These are phyloP conservation scores for Irpex rosettiformis DNA, from an alignment of 1,284 basidiomycete genomes.

Conservation along the genomic window DNA sequence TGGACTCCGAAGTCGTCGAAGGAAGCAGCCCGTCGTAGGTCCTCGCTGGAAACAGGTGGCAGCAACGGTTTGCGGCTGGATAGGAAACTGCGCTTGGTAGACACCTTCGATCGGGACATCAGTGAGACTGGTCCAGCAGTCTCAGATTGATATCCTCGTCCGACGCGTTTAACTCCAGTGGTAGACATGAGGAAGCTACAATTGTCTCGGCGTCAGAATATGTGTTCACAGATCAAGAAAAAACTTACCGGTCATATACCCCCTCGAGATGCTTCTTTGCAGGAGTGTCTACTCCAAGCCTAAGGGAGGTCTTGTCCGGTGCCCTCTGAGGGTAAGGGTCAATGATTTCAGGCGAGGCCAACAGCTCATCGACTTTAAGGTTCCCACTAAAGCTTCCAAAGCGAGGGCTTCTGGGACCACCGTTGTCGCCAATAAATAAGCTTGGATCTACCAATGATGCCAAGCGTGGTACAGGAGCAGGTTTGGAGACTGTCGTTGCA, in stretches of 20 bases:
- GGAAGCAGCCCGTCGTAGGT: constrained; percentile 30
- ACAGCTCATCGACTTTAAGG: constrained; percentile 43
- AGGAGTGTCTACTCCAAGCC: constrained; percentile 48
- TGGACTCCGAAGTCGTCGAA: constrained; percentile 31
- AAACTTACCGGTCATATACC: constrained; percentile 57
- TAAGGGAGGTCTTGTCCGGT: constrained; percentile 29
- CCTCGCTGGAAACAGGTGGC: constrained; percentile 64
- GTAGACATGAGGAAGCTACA: constrained; percentile 66
- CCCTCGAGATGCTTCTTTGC: constrained; percentile 54
- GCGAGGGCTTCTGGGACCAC: constrained; percentile 14
- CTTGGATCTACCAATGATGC: constrained; percentile 63
- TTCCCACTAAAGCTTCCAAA: constrained; percentile 10
- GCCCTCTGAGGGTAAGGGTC: constrained; percentile 55
- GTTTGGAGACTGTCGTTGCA: constrained; percentile 21
- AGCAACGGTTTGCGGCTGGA: constrained; percentile 53
- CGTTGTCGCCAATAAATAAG: constrained; percentile 54
- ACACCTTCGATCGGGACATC: constrained; percentile 20
- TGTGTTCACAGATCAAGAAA: neutral
- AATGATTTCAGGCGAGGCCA: constrained; percentile 54
- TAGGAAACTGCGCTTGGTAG: constrained; percentile 43
- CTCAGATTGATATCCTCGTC: constrained; percentile 73
- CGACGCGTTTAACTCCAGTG: constrained; percentile 67
- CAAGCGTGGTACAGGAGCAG: constrained; percentile 46
- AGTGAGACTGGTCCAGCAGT: constrained; percentile 37
- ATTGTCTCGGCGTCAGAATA: neutral